A percentile compares a stretch with the other conserved stretches of the same genome.
Conservation (phyloP, 2,329 filamentous ascomycete species). For the Neospermospora avenae region DNA sequence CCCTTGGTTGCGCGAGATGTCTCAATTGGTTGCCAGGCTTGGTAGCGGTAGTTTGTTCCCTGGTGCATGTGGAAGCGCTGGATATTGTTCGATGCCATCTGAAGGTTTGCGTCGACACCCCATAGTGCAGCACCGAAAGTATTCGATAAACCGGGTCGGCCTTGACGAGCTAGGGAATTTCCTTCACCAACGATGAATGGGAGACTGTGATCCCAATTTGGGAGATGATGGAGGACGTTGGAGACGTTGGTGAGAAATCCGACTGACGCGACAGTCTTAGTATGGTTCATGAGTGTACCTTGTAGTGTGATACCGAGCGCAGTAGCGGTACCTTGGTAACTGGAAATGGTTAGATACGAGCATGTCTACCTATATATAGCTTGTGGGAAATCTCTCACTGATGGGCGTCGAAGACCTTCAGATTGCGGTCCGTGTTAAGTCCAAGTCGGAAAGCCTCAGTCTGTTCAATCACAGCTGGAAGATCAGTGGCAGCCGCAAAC, state of each 20-base stretch:
- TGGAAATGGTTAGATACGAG: slow-evolving; percentile 54
- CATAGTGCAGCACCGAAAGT: slow-evolving; percentile 64
- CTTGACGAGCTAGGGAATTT: slow-evolving; percentile 61
- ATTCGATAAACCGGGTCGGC: slow-evolving; percentile 59
- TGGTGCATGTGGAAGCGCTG: slow-evolving; percentile 60
- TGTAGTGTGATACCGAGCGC: slow-evolving; percentile 31
- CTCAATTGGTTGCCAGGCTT: slow-evolving; percentile 55
- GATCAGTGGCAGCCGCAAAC: slow-evolving; percentile 50
- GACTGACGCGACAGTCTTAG: slow-evolving; percentile 40
- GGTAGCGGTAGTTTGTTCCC: slow-evolving; percentile 61
- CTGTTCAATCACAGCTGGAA: slow-evolving; percentile 45
- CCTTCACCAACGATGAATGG: slow-evolving; percentile 41
- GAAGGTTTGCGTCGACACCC: slow-evolving; percentile 60
- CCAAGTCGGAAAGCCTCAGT: slow-evolving; percentile 50
- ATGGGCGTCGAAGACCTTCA: slow-evolving; percentile 54
- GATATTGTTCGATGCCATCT: slow-evolving; percentile 54
- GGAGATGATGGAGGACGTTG: slow-evolving; percentile 32
- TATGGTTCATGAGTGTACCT: slow-evolving; percentile 62
- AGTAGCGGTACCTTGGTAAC: slow-evolving; percentile 29
- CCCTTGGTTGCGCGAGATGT: slow-evolving; percentile 47
- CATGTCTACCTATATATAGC: slow-evolving; percentile 65
- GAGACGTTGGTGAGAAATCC: slow-evolving; percentile 36
- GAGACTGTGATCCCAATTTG: slow-evolving; percentile 26
- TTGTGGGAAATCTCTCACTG: too few species aligned
- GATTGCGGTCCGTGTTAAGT: slow-evolving; percentile 45